phyloP scores from a whole-genome alignment of 306 rosid species.

The Nissolia schottii region DNA sequence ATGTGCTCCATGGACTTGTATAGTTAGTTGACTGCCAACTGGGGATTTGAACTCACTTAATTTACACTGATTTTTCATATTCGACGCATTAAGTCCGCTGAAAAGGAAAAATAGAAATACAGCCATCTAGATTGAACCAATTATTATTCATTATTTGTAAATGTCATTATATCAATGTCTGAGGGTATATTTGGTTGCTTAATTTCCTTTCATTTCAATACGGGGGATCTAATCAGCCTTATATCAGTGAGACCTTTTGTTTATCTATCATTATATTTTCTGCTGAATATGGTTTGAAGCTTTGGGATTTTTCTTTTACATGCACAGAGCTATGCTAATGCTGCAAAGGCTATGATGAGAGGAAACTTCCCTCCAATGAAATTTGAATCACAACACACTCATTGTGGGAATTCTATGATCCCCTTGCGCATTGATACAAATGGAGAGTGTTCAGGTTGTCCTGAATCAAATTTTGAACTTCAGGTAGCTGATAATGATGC shows the following conservation, averaged over 20 bases:
- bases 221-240: neutral
- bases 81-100: neutral
- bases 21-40: neutral
- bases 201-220: neutral
- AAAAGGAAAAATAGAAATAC: neutral
- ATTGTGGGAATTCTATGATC: conserved; percentile 10
- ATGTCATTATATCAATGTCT: neutral
- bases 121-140: neutral
- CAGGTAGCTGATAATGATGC: conserved; percentile 27
- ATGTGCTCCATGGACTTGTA: neutral
- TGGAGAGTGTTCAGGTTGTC: conserved; percentile 21
- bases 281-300: neutral
- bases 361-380: conserved; percentile 7
- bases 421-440: conserved; percentile 25
- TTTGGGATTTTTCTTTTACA: neutral
- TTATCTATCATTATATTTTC: neutral
- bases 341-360: neutral
- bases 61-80: neutral
- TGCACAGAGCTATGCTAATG: conserved; percentile 13
- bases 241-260: neutral
- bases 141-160: neutral
- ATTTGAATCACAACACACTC: conserved; percentile 11
- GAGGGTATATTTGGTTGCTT: neutral
- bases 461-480: conserved; percentile 8
- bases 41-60: neutral